phyloP scores from a whole-genome alignment of 2,329 filamentous ascomycete species.

The Calonectria pseudoturangicola region DNA sequence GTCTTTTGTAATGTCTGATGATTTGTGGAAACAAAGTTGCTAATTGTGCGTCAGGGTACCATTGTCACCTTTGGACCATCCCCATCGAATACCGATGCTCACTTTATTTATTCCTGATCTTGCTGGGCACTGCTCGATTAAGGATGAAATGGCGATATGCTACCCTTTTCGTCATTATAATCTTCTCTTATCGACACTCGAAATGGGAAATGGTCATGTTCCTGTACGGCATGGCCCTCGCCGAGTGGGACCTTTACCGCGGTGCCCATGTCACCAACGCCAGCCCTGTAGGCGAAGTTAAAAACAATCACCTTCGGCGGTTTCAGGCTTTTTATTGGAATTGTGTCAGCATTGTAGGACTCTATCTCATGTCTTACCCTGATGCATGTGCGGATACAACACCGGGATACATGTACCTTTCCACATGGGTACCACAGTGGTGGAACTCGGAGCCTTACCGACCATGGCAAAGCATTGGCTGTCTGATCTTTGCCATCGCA shows the following conservation, averaged over 20 bases:
- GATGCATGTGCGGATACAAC: slow-evolving; percentile 65
- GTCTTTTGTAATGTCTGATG: slow-evolving; percentile 35
- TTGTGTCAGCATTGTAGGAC: slow-evolving; percentile 65
- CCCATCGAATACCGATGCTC: slow-evolving; percentile 76
- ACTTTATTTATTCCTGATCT: slow-evolving; percentile 72
- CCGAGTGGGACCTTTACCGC: slow-evolving; percentile 71
- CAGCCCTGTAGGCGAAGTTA: slow-evolving; percentile 47
- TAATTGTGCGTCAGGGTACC: slow-evolving; percentile 63
- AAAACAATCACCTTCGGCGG: slow-evolving; percentile 5
- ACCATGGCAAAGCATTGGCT: slow-evolving; percentile 74
- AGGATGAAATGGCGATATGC: slow-evolving; percentile 64
- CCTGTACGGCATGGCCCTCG: slow-evolving; percentile 71
- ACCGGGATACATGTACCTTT: slow-evolving; percentile 71
- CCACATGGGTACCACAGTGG: slow-evolving; percentile 68
- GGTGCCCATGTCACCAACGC: slow-evolving; percentile 63
- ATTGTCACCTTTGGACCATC: slow-evolving; percentile 79
- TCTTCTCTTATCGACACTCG: slow-evolving; percentile 67
- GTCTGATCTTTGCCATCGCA: slow-evolving; percentile 70
- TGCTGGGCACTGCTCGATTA: slow-evolving; percentile 70
- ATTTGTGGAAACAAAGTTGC: slow-evolving; percentile 1
- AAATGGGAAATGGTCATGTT: slow-evolving; percentile 75
- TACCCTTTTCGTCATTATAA: slow-evolving; percentile 64
- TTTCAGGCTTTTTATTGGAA: slow-evolving; percentile 60
- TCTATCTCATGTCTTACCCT: slow-evolving; percentile 70
- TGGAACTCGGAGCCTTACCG: slow-evolving; percentile 70